phyloP scores from a whole-genome alignment of 345 rosid species.

The Cardamine occulta region DNA sequence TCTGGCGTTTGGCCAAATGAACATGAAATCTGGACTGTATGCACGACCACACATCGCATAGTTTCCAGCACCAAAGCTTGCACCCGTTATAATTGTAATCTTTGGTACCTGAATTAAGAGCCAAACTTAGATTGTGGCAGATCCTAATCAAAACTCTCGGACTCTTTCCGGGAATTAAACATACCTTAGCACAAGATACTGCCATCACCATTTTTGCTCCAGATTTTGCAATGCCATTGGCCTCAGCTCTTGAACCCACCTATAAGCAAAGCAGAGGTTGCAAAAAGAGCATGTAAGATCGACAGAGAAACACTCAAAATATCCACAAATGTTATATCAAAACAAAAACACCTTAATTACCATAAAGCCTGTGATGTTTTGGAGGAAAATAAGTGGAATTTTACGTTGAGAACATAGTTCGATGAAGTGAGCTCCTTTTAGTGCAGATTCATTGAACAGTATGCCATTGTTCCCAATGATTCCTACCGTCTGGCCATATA shows the following conservation, averaged over 20 bases:
- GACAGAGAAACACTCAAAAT: not conserved
- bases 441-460: slow-evolving; percentile 89
- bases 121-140: not conserved
- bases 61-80: slow-evolving; percentile 98
- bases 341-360: slow-evolving; percentile 45
- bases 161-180: slow-evolving; percentile 8
- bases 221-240: slow-evolving; percentile 94
- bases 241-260: slow-evolving; percentile 99
- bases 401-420: slow-evolving; percentile 87
- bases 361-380: slow-evolving; percentile 97
- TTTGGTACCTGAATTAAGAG: slow-evolving; percentile 72
- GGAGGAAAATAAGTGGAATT: slow-evolving; percentile 90
- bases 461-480: slow-evolving; percentile 94
- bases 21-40: slow-evolving; percentile 83
- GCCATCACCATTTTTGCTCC: slow-evolving; percentile 99
- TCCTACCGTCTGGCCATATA: slow-evolving; percentile 85
- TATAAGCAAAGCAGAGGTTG: slow-evolving; percentile 36
- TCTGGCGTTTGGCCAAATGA: slow-evolving; percentile 95
- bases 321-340: not conserved
- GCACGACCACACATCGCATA: slow-evolving; percentile 99
- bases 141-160: not conserved
- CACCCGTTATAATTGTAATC: slow-evolving; percentile 82
- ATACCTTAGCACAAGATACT: slow-evolving; percentile 92
- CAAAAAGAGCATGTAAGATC: not conserved
- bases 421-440: slow-evolving; percentile 95